A percentile compares a stretch with the other conserved stretches of the same genome.
Evolutionary conservation across 257 asterid species (phyloP).

Genomic region (Solanum paucissectum): DNA sequence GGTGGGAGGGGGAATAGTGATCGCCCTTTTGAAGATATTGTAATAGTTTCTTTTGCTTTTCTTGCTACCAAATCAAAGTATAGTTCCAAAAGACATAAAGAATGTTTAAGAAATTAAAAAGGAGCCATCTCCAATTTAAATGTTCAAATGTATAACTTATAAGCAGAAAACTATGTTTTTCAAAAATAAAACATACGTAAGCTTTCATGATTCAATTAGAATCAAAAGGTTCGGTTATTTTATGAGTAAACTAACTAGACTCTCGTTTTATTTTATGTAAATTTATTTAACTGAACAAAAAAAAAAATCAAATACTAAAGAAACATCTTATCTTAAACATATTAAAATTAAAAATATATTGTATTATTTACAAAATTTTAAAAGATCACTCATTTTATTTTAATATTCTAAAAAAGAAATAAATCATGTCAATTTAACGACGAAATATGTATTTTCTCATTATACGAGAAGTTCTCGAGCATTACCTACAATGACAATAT

Average conservation of each 20-base stretch:
- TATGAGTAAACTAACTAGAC: no score
- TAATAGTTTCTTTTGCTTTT: neutral
- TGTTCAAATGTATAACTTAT: neutral
- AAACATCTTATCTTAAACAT: no score
- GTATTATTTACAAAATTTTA: neutral
- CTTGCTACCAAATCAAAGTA: neutral
- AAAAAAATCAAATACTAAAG: no score
- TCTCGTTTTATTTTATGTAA: no score
- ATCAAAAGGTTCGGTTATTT: neutral
- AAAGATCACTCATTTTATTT: neutral
- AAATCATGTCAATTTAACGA: neutral
- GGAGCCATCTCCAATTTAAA: neutral
- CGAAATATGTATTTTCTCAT: neutral
- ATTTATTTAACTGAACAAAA: neutral
- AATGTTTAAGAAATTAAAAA: neutral
- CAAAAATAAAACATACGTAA: neutral
- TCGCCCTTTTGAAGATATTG: neutral
- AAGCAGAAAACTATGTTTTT: neutral
- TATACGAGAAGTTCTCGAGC: neutral
- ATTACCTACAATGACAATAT: neutral
- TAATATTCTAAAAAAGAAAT: neutral
- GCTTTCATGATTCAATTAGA: neutral
- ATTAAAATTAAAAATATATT: no score
- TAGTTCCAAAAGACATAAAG: neutral
- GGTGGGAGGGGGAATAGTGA: neutral